Conservation (phyloP, 208 protist genomes). For the Angomonas ambiguus region DNA sequence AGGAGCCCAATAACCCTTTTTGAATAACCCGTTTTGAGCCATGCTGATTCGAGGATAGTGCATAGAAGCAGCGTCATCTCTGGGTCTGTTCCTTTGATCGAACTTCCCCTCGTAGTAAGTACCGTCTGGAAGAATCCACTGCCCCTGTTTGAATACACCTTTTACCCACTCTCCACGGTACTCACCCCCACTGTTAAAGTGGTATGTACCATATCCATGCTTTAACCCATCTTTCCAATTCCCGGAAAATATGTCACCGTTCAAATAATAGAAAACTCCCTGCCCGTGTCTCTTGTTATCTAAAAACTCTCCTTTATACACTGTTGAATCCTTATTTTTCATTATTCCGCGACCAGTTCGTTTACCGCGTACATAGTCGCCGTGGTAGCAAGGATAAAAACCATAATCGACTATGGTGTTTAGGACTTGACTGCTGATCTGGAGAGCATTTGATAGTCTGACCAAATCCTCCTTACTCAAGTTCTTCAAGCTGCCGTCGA, state of each 20-base stretch:
- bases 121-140: slow-evolving; percentile 85
- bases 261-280: slow-evolving; percentile 90
- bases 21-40: slow-evolving; percentile 67
- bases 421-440: slow-evolving; percentile 63
- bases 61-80: slow-evolving; percentile 68
- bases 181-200: slow-evolving; percentile 76
- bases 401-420: slow-evolving; percentile 63
- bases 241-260: slow-evolving; percentile 87
- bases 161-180: slow-evolving; percentile 77
- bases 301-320: slow-evolving; percentile 90
- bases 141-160: slow-evolving; percentile 78
- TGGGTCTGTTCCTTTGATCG: slow-evolving; percentile 81
- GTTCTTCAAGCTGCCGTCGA: slow-evolving; percentile 29
- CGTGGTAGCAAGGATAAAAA: slow-evolving; percentile 75
- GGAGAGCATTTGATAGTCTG: slow-evolving; percentile 42
- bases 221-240: slow-evolving; percentile 80
- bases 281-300: slow-evolving; percentile 87
- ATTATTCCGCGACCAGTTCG: slow-evolving; percentile 77
- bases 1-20: slow-evolving; percentile 72
- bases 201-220: slow-evolving; percentile 88
- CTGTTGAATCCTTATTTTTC: slow-evolving; percentile 87
- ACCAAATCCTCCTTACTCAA: slow-evolving; percentile 16
- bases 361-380: slow-evolving; percentile 82
- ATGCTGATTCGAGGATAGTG: slow-evolving; percentile 67
- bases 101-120: slow-evolving; percentile 89